Conservation (phyloP, 2,329 filamentous ascomycete species). For the Periconia sp. region DNA sequence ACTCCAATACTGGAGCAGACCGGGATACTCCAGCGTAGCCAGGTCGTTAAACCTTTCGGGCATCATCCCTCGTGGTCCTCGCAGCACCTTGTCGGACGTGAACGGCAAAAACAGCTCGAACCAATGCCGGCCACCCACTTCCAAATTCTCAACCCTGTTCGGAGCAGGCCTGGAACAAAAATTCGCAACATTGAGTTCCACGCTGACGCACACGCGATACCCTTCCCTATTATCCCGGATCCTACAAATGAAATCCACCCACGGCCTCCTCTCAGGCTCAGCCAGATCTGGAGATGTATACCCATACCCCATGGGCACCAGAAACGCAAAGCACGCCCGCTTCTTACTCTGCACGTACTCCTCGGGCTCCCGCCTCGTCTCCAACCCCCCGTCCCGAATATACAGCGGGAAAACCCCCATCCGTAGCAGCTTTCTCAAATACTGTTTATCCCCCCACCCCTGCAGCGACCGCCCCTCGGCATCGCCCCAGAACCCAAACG, state of each 20-base stretch:
- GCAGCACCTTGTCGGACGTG: conserved; percentile 10
- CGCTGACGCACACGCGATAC: background rate
- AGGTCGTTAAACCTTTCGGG: background rate
- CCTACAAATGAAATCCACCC: no score
- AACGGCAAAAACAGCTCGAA: conserved; percentile 12
- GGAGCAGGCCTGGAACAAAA: background rate
- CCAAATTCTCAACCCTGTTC: background rate
- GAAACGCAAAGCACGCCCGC: conserved; percentile 19
- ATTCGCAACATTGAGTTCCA: background rate
- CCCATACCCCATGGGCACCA: conserved; percentile 11
- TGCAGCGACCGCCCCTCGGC: background rate
- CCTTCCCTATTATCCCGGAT: background rate
- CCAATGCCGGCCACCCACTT: conserved; percentile 11
- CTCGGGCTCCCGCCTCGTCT: background rate
- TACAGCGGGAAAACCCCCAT: conserved; percentile 17
- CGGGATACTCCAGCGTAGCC: background rate
- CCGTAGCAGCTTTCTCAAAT: conserved; percentile 9
- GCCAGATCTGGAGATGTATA: no score
- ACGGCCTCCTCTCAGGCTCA: no score
- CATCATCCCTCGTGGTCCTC: background rate
- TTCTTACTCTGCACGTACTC: conserved; percentile 11
- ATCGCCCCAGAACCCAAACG: conserved; percentile 6
- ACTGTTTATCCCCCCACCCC: conserved; percentile 1
- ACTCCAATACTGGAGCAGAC: background rate
- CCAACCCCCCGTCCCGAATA: conserved; percentile 14